Conservation (phyloP, 1,139 yeast genomes). For the Kodamaea fungicola region DNA sequence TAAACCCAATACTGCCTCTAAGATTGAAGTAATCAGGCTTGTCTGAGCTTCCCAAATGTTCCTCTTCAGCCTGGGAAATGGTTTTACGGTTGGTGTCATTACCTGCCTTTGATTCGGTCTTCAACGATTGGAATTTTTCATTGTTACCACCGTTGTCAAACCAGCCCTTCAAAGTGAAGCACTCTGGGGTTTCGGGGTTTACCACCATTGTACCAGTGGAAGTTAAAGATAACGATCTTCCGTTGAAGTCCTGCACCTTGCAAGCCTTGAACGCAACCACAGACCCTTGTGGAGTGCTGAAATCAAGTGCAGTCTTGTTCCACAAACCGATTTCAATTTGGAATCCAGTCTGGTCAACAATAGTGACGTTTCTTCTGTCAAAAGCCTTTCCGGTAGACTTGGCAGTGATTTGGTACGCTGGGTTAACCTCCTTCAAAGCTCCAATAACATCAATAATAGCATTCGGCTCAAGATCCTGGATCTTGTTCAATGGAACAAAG, state of each 20-base stretch:
- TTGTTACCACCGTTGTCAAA: slow-evolving; percentile 74
- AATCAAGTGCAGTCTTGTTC: slow-evolving; percentile 84
- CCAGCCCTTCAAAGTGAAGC: slow-evolving; percentile 91
- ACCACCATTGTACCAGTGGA: slow-evolving; percentile 72
- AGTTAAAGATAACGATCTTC: slow-evolving; percentile 78
- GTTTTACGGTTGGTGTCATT: slow-evolving; percentile 55
- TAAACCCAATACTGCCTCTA: slow-evolving; percentile 69
- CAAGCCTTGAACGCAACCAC: slow-evolving; percentile 93
- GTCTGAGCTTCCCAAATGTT: slow-evolving; percentile 66
- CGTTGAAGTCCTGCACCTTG: slow-evolving; percentile 84
- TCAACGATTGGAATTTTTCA: slow-evolving; percentile 61
- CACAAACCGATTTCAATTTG: slow-evolving; percentile 82
- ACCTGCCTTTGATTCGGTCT: slow-evolving; percentile 29
- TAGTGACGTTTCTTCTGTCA: slow-evolving; percentile 81
- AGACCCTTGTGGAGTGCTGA: slow-evolving; percentile 69
- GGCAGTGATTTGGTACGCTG: slow-evolving; percentile 80
- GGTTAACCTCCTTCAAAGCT: slow-evolving; percentile 72
- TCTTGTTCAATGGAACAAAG: slow-evolving; percentile 65
- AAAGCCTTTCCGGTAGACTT: slow-evolving; percentile 86
- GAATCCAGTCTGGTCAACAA: slow-evolving; percentile 82
- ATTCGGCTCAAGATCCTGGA: slow-evolving; percentile 68
- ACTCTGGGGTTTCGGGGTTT: slow-evolving; percentile 88
- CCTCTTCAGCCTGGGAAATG: slow-evolving; percentile 63
- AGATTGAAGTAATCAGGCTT: slow-evolving; percentile 74
- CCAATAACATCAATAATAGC: slow-evolving; percentile 84